Evolutionary conservation across 2,329 filamentous ascomycete species (phyloP).

Genomic region (Parasarocladium wereldwijsianum): DNA sequence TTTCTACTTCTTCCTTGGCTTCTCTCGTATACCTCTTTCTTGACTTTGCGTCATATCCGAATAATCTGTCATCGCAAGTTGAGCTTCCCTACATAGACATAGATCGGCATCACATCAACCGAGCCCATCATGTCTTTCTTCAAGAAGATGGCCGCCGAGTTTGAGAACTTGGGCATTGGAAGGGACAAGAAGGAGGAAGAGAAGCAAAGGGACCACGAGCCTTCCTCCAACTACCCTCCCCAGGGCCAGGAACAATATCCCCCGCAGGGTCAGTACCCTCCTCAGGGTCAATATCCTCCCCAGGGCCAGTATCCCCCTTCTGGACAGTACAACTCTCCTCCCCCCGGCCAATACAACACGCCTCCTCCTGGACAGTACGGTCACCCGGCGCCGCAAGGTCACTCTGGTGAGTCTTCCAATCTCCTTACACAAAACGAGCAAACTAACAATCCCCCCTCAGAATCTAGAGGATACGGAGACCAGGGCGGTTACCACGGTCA

Average conservation of each 20-base stretch:
- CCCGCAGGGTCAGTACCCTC: conserved; percentile 4
- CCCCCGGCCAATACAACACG: too few species aligned
- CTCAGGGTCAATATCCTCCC: neutral
- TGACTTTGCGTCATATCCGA: neutral
- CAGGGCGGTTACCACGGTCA: conserved; percentile 10
- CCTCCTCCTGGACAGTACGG: too few species aligned
- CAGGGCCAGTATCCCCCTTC: conserved; percentile 1
- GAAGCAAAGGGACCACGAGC: conserved; percentile 11
- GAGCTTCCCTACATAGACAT: neutral
- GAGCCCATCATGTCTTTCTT: conserved; percentile 26
- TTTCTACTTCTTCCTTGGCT: neutral
- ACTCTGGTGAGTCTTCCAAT: conserved; percentile 7
- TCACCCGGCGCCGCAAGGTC: neutral
- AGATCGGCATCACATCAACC: neutral
- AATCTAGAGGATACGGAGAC: conserved; percentile 11
- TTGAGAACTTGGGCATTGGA: conserved; percentile 32
- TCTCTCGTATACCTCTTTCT: neutral
- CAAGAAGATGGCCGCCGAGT: conserved; percentile 25
- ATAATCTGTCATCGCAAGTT: neutral
- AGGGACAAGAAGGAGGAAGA: conserved; percentile 19
- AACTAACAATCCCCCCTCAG: conserved; percentile 7
- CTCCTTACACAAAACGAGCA: conserved; percentile 1
- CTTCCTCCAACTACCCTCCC: conserved; percentile 4
- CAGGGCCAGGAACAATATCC: conserved; percentile 3
- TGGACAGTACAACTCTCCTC: neutral